Evolutionary conservation across 2,329 filamentous ascomycete genomes (phyloP).

Genomic region (Zalaria sp.): DNA sequence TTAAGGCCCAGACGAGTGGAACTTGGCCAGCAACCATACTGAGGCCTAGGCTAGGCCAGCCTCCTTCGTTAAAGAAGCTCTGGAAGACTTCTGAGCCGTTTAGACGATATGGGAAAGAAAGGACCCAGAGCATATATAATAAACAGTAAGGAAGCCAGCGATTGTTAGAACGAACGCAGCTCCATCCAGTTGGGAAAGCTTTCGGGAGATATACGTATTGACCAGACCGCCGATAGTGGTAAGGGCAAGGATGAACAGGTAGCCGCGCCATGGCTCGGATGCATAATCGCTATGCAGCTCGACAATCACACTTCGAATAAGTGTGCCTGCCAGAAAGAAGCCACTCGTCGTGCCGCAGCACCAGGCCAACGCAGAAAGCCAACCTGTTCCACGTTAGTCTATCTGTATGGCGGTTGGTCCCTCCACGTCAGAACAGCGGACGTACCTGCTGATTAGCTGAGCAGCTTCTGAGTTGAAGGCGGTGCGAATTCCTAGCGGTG

Average conservation of each 20-base stretch:
- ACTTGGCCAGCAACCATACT: not conserved
- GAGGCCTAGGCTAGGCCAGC: not conserved
- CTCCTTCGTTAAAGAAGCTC: not conserved
- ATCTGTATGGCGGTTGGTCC: too few relatives aligned
- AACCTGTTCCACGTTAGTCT: too few relatives aligned
- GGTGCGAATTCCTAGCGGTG: conserved; percentile 6
- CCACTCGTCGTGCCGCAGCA: conserved; percentile 1
- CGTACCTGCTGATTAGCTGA: conserved; percentile 3
- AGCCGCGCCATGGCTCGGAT: conserved; percentile 1
- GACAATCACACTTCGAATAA: conserved; percentile 2
- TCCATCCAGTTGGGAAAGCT: not conserved
- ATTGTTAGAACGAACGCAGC: not conserved
- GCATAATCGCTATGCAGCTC: conserved; percentile 1
- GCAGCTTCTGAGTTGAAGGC: too few relatives aligned
- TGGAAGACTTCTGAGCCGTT: not conserved
- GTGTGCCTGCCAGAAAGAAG: conserved; percentile 1
- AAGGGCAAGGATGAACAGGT: conserved; percentile 2
- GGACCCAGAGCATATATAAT: not conserved
- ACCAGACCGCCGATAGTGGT: conserved; percentile 1
- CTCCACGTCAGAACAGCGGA: too few relatives aligned
- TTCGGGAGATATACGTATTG: conserved; percentile 3
- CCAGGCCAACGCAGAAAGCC: conserved; percentile 4
- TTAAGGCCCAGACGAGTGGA: not conserved
- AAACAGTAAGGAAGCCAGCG: not conserved
- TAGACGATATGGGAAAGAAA: not conserved